A percentile compares a stretch with the other conserved stretches of the same genome.
phyloP scores from a whole-genome alignment of 164 flowering plant species.

The Platanus orientalis region DNA sequence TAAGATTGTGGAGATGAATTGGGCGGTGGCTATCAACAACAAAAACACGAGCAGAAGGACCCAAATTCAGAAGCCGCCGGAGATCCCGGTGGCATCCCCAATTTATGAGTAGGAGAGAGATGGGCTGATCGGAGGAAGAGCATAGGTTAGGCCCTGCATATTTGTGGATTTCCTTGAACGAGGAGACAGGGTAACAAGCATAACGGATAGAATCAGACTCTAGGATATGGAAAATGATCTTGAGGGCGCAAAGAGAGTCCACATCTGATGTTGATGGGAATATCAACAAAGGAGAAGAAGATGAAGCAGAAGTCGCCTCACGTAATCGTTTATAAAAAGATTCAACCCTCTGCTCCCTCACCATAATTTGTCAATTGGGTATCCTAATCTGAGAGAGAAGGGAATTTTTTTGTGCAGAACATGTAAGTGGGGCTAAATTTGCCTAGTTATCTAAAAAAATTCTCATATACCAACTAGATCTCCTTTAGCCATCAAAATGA shows the following conservation, averaged over 20 bases:
- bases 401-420: too few species aligned
- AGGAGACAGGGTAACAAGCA: conserved; percentile 65
- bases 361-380: conserved; percentile 30
- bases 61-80: conserved; percentile 32
- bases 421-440: too few species aligned
- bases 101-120: conserved; percentile 60
- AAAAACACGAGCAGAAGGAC: conserved; percentile 48
- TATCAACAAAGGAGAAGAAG: conserved; percentile 48
- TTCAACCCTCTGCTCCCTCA: conserved; percentile 50
- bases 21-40: conserved; percentile 73
- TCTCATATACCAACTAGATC: too few species aligned
- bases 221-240: conserved; percentile 44
- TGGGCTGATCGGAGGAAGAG: conserved; percentile 14
- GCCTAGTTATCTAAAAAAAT: too few species aligned
- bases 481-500: too few species aligned
- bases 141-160: conserved; percentile 10
- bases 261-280: conserved; percentile 70
- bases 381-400: not conserved
- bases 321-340: conserved; percentile 50
- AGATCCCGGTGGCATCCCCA: conserved; percentile 75
- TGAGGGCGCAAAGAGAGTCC: conserved; percentile 62
- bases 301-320: conserved; percentile 35
- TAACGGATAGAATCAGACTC: conserved; percentile 58
- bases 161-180: conserved; percentile 52
- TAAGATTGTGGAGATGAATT: conserved; percentile 60